Conservation (phyloP, 1,284 basidiomycete species). For the Cutaneotrichosporon dermatis region DNA sequence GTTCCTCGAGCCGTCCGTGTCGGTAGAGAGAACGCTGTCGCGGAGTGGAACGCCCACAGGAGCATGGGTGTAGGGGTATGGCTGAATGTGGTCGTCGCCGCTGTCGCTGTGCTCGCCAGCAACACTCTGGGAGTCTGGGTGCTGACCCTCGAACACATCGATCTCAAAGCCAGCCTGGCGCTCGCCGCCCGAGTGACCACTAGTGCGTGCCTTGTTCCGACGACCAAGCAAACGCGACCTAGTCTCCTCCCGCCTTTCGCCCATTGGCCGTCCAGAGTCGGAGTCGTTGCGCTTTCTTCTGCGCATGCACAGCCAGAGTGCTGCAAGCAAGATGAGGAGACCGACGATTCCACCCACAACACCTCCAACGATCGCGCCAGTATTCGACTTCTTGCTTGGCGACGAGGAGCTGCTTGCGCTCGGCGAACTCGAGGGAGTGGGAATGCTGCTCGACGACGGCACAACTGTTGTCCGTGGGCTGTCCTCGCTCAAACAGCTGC, state of each 20-base stretch:
- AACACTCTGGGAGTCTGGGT: background rate
- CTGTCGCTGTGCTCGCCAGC: background rate
- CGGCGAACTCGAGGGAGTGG: background rate
- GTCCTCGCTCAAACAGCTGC: conserved; percentile 27
- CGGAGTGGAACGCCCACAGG: background rate
- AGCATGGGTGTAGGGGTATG: background rate
- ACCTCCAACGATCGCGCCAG: conserved; percentile 13
- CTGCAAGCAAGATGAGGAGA: conserved; percentile 6
- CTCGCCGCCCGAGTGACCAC: background rate
- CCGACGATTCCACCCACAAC: conserved; percentile 10
- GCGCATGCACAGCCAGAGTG: conserved; percentile 5
- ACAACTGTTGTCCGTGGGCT: conserved; percentile 15
- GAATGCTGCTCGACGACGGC: background rate
- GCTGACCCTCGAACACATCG: background rate
- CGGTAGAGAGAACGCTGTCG: background rate
- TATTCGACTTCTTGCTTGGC: background rate
- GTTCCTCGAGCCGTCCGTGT: background rate
- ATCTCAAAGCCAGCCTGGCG: conserved; percentile 1
- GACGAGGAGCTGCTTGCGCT: background rate
- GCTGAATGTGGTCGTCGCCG: background rate
- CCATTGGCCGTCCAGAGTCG: background rate
- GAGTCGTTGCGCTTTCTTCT: background rate
- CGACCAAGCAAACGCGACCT: background rate
- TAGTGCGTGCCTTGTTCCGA: background rate
- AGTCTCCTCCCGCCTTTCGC: background rate